Base-by-base conservation (phyloP, 208 protist genomes). In the Crithidia sp. region DNA sequence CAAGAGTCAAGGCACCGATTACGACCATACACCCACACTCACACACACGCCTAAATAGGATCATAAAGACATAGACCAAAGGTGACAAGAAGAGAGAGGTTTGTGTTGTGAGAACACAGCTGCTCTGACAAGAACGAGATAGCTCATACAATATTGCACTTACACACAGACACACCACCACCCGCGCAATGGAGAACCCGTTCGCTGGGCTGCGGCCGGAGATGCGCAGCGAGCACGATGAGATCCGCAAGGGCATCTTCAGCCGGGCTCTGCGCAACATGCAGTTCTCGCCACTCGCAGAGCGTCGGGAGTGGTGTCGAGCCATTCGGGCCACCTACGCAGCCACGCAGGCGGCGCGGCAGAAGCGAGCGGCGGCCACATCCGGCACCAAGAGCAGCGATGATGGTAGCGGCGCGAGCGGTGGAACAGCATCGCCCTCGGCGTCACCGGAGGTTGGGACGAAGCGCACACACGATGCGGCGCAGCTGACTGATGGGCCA, bases 161-260 rank as follows among this genome's bases (percentile, higher is more conserved):
- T 28, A 28, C 28, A 28, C 28, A 28, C 28, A 1, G 28, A 28
- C 28, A 28, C 28, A 36, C 9, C 8, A n/a, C 36, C 36, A 7
- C 7, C 50, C 28, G 2, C 7, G 47, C 39, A 39, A 66, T 71
- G 64, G 74, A 78, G n/a, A 94, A 96, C 57, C 87, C 89, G 2
- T 93, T 92, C 60, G 87, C 82, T 16, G 76, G 67, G n/a, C 57
- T 93, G 19, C 81, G 78, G 16, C 89, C 87, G 4, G 74, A 77
- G 17, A 55, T 86, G 28, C 85, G 92, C 44, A 96, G 88, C 71
- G 83, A 96, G 69, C 88, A 96, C 69, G 92, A 96, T 64, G 88
- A 95, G 37, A 96, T 96, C 54, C 89, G 92, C 13, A 92, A 92
- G 79, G 89, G 92, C 16, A 88, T 96, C 66, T 96, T 96, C 73